Base-by-base conservation (phyloP, 2,329 filamentous ascomycete genomes). In the Alternaria ethzedia region DNA sequence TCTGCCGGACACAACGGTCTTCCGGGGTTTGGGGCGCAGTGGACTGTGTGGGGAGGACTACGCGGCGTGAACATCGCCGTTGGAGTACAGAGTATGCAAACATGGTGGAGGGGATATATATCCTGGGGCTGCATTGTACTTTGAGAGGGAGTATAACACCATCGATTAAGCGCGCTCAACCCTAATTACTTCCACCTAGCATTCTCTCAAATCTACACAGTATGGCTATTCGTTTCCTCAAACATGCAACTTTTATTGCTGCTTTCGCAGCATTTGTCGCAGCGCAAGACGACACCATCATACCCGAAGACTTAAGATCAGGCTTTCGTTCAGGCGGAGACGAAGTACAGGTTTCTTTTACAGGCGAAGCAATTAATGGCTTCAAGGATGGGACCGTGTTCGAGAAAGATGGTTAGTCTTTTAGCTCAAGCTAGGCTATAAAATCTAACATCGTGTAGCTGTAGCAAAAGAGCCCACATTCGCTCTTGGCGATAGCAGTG, bases 401-500 rank as follows among this genome's bases (percentile, higher is more conserved):
- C 57, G 54, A 60, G 4, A 68, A 71, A 64, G 63, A 73, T 43
- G 68, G 74, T 75, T 51, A 51, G 73, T 68, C 11, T 7, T 49
- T 41, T 43, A 20, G 5, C 20, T 28, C 23, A 44, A 15, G 9
- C 8, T 49, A 20, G 5, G 12, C 17, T 15, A 23, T n/a, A 10
- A 43, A 41, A 43, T 43, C 62, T 70, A 50, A 75, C 44, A 25
- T 32, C 6, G 17, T 21, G 8, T 50, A 77, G 76, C 67, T 4
- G 74, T 77, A n/a, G 44, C 68, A 51, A 61, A 65, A 51, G 71
- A 72, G 44, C 77, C 77, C 9, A 72, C 66, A 17, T 79, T 79
- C 36, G 77, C 76, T 9, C 68, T 79, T 3, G 77, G 78, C 25
- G 78, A 79, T 61, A 74, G 70, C 54, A 74, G 70, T 17, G 74